phyloP scores from a whole-genome alignment of 768 basidiomycete species.

The Mycena indigotica region DNA sequence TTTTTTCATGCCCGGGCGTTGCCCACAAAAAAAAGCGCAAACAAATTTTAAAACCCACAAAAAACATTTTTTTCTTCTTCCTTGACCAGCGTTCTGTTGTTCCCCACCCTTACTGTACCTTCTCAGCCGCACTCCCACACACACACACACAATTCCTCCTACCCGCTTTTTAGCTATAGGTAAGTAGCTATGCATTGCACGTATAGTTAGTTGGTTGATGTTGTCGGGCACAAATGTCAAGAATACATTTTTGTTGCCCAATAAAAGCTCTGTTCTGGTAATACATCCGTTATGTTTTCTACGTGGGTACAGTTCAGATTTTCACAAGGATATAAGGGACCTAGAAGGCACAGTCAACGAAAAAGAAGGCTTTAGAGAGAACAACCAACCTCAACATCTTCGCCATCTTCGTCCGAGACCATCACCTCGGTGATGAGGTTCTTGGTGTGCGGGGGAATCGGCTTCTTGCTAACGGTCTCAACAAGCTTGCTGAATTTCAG shows the following conservation, averaged over 20 bases:
- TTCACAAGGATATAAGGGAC: constrained; percentile 83
- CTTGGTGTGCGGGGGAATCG: constrained; percentile 79
- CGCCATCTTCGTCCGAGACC: constrained; percentile 88
- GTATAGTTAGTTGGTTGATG: constrained; percentile 27
- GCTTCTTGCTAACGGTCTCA: constrained; percentile 93
- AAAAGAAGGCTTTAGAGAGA: not conserved
- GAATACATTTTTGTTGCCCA: constrained; percentile 16
- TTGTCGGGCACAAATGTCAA: constrained; percentile 21
- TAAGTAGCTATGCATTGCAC: constrained; percentile 54
- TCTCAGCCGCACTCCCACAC: constrained; percentile 22
- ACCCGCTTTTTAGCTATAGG: constrained; percentile 38
- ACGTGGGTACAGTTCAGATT: constrained; percentile 46
- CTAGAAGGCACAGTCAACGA: constrained; percentile 38
- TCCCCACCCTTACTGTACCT: constrained; percentile 25
- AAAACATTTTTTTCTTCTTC: constrained; percentile 45
- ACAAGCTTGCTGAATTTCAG: constrained; percentile 93
- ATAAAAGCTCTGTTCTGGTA: constrained; percentile 1
- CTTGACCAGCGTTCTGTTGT: constrained; percentile 27
- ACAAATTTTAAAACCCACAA: constrained; percentile 38
- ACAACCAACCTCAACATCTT: constrained; percentile 84
- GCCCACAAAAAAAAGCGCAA: constrained; percentile 38
- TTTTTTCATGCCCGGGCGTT: constrained; percentile 37
- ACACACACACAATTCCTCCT: constrained; percentile 23
- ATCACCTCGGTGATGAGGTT: constrained; percentile 93
- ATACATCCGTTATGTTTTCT: constrained; percentile 15